Percentiles rank a stretch among this genome's conserved stretches.
Evolutionary conservation across 208 protist genomes (phyloP).

Genomic region (Trypanosoma lewisi): DNA sequence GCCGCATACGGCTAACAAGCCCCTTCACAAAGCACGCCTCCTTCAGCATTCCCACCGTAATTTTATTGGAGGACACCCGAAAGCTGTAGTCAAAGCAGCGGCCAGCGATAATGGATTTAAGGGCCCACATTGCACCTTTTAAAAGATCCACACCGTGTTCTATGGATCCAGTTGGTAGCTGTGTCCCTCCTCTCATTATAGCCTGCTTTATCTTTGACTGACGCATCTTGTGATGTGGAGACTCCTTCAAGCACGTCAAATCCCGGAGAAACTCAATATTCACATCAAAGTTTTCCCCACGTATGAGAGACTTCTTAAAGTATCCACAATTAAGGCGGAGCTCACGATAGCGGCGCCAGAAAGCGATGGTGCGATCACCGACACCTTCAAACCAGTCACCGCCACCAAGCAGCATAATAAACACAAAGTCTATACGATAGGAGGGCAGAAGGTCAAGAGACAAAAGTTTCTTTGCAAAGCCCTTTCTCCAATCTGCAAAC

Average conservation of each 20-base stretch:
- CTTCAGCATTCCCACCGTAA: conserved; percentile 32
- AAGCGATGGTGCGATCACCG: conserved; percentile 24
- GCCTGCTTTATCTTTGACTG: conserved; percentile 18
- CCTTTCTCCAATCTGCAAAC: conserved; percentile 59
- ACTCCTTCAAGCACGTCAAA: conserved; percentile 26
- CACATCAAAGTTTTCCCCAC: conserved; percentile 35
- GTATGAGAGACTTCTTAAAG: conserved; percentile 47
- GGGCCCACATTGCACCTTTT: conserved; percentile 68
- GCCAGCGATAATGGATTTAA: conserved; percentile 46
- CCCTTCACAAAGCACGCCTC: conserved; percentile 25
- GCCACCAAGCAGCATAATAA: conserved; percentile 72
- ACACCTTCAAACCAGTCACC: conserved; percentile 84
- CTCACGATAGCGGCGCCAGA: conserved; percentile 76
- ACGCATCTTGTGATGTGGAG: conserved; percentile 2
- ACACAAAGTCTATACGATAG: conserved; percentile 84
- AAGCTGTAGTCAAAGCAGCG: conserved; percentile 73
- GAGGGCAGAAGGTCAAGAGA: conserved; percentile 50
- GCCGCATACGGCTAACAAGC: conserved; percentile 3
- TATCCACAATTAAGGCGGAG: conserved; percentile 67
- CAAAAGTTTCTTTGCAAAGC: conserved; percentile 47
- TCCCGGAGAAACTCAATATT: conserved; percentile 68
- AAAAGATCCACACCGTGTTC: conserved; percentile 54
- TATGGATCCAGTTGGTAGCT: conserved; percentile 4
- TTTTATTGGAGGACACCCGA: conserved; percentile 4
- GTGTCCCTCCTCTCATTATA: not conserved